These are phyloP conservation scores for Aspergillus sp. DNA, from an alignment of 2,329 filamentous ascomycete species.

Conservation along the genomic window DNA sequence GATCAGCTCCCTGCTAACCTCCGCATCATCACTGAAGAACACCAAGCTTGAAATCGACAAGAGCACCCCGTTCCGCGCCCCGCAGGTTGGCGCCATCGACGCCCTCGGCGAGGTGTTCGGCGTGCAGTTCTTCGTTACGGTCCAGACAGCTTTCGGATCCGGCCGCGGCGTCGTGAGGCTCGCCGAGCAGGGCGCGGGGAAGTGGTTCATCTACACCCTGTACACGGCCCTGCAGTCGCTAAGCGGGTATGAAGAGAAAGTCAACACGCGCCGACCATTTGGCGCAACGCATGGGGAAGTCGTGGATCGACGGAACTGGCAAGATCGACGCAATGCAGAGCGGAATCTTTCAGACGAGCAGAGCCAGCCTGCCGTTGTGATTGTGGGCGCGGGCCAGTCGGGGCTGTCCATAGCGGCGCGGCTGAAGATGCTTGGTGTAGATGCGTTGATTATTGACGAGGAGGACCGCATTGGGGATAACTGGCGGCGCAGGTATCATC, in stretches of 20 bases:
- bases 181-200: slow-evolving; percentile 33
- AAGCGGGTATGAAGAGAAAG: slow-evolving; percentile 53
- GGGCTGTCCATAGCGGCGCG: slow-evolving; percentile 60
- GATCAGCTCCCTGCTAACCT: slow-evolving; percentile 35
- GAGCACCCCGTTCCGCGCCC: slow-evolving; percentile 38
- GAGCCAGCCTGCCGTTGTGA: slow-evolving; percentile 58
- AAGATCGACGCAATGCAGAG: slow-evolving; percentile 52
- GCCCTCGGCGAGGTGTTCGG: slow-evolving; percentile 50
- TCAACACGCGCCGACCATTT: slow-evolving; percentile 49
- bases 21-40: slow-evolving; percentile 41
- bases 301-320: slow-evolving; percentile 59
- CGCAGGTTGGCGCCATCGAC: slow-evolving; percentile 51
- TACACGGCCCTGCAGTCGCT: slow-evolving; percentile 61
- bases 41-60: slow-evolving; percentile 45
- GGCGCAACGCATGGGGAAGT: slow-evolving; percentile 59
- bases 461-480: slow-evolving; percentile 62
- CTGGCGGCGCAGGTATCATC: slow-evolving; percentile 63
- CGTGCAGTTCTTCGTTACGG: slow-evolving; percentile 57
- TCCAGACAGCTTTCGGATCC: slow-evolving; percentile 54
- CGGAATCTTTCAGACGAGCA: slow-evolving; percentile 50
- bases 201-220: slow-evolving; percentile 65
- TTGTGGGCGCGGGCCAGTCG: slow-evolving; percentile 64
- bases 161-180: slow-evolving; percentile 60
- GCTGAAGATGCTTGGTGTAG: slow-evolving; percentile 59
- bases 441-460: slow-evolving; percentile 59